Base-by-base conservation (phyloP, 345 rosid species). In the Leavenworthia alabamica region DNA sequence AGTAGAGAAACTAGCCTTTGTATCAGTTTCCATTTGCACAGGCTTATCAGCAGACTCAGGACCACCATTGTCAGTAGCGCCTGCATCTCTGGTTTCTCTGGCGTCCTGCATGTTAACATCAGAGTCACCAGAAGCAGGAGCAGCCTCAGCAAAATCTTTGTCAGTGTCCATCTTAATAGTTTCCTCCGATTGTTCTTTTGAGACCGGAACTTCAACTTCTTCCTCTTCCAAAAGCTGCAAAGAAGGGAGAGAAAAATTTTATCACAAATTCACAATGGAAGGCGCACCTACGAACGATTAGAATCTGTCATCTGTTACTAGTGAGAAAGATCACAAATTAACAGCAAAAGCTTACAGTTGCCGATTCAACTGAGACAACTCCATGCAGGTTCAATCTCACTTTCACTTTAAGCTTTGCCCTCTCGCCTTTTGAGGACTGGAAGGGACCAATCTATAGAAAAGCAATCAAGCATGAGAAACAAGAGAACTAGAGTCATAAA, bases 141-240 rank as follows among this genome's bases (percentile, higher is more conserved):
- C 70, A 27, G 70, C 42, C 42, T 70, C 82, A 13, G 15, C 60
- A 4, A 81, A 37, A 28, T 75, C 64, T 74, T 85, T 89, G 62
- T 86, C 96, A 44, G 89, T 85, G 8, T 81, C 99, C 96, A 93
- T 85, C 78, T 82, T 83, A 32, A 73, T 33, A 26, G 54, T 62
- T 67, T 92, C 96, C 52, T 80, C 80, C 15, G 40, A 44, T 1
- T 73, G 68, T 61, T 85, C 96, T 64, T 81, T 83, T 5, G 81
- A 35, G 48, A 94, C 89, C 1, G 95, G 88, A 60, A 94, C 85
- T 60, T 84, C 97, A 64, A 83, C 56, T 67, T 93, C 99, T 64
- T 93, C 96, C 61, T 94, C 97, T 74, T 90, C 99, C 72, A 90
- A 72, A 56, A 88, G 99, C 99, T 94, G 77, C 49, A 52, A 64